Conservation (phyloP, 768 basidiomycete species). For the Porphyrellus cyaneotinctus region DNA sequence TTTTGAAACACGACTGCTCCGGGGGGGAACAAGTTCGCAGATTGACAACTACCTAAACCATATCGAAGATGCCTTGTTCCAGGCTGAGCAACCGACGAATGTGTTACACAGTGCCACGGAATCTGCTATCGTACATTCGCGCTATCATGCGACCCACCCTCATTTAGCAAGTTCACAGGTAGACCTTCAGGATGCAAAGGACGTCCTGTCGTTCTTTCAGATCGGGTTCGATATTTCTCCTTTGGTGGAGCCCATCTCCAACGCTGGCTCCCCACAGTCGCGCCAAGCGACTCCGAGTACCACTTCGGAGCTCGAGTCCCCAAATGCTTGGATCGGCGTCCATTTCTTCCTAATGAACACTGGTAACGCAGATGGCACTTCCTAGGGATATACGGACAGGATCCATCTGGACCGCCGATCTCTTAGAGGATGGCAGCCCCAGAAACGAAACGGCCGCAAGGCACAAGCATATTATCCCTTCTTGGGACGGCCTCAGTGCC, state of each 20-base stretch:
- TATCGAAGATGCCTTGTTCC: constrained; percentile 28
- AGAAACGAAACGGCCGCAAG: constrained; percentile 69
- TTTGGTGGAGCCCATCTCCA: constrained; percentile 49
- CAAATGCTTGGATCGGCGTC: constrained; percentile 76
- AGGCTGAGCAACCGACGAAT: not conserved
- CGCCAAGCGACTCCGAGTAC: constrained; percentile 61
- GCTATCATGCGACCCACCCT: constrained; percentile 59
- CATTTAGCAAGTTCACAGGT: constrained; percentile 66
- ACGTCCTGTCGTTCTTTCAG: constrained; percentile 66
- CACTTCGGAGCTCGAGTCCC: constrained; percentile 42
- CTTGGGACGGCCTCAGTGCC: constrained; percentile 85
- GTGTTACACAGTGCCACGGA: constrained; percentile 40
- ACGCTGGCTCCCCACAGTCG: constrained; percentile 65
- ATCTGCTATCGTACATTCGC: constrained; percentile 56
- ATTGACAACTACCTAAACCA: constrained; percentile 14
- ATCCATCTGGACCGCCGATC: constrained; percentile 65
- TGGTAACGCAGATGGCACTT: constrained; percentile 53
- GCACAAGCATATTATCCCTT: constrained; percentile 61
- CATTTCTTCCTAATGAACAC: constrained; percentile 90
- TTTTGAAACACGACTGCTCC: constrained; percentile 9
- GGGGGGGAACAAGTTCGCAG: not conserved
- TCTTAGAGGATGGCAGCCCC: constrained; percentile 67
- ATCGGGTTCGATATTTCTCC: constrained; percentile 53
- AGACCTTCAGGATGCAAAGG: constrained; percentile 61
- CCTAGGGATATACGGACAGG: constrained; percentile 60